Evolutionary conservation across 164 flowering plant species (phyloP).

Genomic region (Annona squamosa): DNA sequence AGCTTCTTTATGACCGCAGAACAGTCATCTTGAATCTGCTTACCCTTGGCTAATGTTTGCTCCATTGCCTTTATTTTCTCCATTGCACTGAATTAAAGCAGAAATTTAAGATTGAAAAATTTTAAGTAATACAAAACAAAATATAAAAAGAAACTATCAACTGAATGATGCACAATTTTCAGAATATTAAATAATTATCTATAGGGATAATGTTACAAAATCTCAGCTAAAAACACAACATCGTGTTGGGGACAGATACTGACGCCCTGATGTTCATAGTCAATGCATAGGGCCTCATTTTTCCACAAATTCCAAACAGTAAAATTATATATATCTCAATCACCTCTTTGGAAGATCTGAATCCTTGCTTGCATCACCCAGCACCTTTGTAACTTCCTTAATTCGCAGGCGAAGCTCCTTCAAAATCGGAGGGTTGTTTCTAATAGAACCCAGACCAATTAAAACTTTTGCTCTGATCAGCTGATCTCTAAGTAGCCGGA

Average conservation of each 20-base stretch:
- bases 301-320: slow-evolving; percentile 32
- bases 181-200: too few relatives aligned
- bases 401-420: slow-evolving; percentile 66
- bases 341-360: slow-evolving; percentile 50
- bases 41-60: slow-evolving; percentile 63
- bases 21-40: slow-evolving; percentile 78
- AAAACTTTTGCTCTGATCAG: slow-evolving; percentile 65
- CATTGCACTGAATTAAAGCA: slow-evolving; percentile 37
- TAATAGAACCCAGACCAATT: slow-evolving; percentile 52
- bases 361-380: slow-evolving; percentile 75
- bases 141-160: too few relatives aligned
- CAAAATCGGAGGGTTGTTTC: slow-evolving; percentile 55
- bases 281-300: slow-evolving; percentile 43
- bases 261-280: too few relatives aligned
- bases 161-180: too few relatives aligned
- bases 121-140: slow-evolving; percentile 37
- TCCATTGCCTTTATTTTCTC: slow-evolving; percentile 78
- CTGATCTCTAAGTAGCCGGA: slow-evolving; percentile 71
- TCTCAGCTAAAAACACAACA: too few relatives aligned
- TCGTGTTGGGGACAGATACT: too few relatives aligned
- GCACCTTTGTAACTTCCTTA: slow-evolving; percentile 61
- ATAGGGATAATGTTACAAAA: too few relatives aligned
- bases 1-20: slow-evolving; percentile 67
- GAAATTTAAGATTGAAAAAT: slow-evolving; percentile 54
- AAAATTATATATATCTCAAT: not conserved